Conservation (phyloP, 83 land plant genomes). For the Thuja plicata region DNA sequence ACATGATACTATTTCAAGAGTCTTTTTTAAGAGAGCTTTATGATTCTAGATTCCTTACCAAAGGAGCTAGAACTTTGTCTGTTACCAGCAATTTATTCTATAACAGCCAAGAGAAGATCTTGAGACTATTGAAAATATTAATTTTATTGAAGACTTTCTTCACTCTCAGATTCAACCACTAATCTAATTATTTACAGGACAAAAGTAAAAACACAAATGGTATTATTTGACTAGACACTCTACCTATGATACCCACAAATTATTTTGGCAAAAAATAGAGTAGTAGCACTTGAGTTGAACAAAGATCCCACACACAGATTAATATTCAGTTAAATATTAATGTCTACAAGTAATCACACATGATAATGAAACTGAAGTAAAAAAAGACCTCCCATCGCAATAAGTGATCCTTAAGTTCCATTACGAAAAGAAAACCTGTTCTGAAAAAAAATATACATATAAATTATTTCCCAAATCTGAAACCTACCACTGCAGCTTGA, state of each 20-base stretch:
- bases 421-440: no score
- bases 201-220: background rate
- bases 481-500: no score
- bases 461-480: no score
- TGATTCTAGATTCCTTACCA: conserved; percentile 55
- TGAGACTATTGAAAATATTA: background rate
- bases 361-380: background rate
- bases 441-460: no score
- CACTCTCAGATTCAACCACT: background rate
- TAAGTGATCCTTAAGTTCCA: no score
- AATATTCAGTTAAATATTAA: background rate
- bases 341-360: background rate
- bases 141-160: background rate
- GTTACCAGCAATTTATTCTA: conserved; percentile 21
- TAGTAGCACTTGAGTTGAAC: background rate
- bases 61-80: conserved; percentile 52
- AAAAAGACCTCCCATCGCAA: no score
- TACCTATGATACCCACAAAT: background rate
- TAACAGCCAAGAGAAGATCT: background rate
- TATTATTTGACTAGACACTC: background rate
- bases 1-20: no score
- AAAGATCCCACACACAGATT: background rate
- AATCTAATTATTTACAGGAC: conserved; percentile 3
- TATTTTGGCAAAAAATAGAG: background rate
- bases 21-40: conserved; percentile 55